Percentiles rank a stretch among this genome's conserved stretches.
phyloP scores from a whole-genome alignment of 495 filamentous ascomycete species.

The Apiosordaria backusii region DNA sequence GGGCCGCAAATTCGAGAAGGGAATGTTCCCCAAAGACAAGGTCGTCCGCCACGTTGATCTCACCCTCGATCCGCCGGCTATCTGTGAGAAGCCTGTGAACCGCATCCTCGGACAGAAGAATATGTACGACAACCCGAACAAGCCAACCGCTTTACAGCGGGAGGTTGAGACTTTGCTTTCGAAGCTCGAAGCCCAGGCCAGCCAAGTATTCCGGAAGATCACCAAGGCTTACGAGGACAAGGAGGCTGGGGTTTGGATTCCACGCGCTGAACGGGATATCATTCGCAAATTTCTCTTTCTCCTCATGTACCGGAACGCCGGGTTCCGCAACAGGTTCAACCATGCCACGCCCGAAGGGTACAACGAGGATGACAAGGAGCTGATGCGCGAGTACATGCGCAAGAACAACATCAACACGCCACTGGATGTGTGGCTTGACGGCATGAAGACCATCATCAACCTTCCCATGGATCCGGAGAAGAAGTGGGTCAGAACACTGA shows the following conservation, averaged over 20 bases:
- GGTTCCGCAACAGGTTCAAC: conserved; percentile 37
- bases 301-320: conserved; percentile 45
- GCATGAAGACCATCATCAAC: conserved; percentile 47
- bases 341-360: conserved; percentile 38
- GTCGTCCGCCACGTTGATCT: conserved; percentile 29
- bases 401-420: conserved; percentile 43
- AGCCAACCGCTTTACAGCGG: conserved; percentile 26
- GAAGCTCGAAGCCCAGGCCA: conserved; percentile 32
- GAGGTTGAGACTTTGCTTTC: conserved; percentile 39
- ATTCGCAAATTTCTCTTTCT: conserved; percentile 55
- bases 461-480: conserved; percentile 39
- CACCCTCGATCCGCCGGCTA: conserved; percentile 16
- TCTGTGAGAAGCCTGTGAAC: conserved; percentile 34
- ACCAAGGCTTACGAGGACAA: conserved; percentile 29
- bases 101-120: conserved; percentile 40
- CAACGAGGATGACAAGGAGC: conserved; percentile 35
- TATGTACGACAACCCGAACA: conserved; percentile 42
- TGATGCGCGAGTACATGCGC: conserved; percentile 43
- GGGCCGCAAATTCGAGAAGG: conserved; percentile 22
- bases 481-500: conserved; percentile 36
- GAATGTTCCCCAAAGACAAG: conserved; percentile 21
- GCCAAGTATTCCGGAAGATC: conserved; percentile 33
- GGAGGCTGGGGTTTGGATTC: conserved; percentile 32
- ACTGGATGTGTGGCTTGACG: conserved; percentile 51
- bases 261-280: conserved; percentile 37